Evolutionary conservation across 805 yeast species (phyloP).

Genomic region (Ogataea henricii): DNA sequence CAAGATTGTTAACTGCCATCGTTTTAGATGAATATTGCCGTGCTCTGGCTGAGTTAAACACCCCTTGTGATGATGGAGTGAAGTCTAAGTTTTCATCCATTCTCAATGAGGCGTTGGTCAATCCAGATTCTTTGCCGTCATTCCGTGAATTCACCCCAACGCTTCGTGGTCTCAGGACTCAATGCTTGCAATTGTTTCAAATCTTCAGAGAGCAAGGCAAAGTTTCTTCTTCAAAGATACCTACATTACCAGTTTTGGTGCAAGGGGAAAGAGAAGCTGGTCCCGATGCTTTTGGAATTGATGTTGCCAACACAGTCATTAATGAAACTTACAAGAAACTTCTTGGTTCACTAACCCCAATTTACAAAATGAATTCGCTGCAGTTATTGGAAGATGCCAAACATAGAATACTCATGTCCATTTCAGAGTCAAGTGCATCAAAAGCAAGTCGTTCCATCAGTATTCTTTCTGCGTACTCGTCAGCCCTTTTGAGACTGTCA

Average conservation of each 20-base stretch:
- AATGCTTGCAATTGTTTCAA: constrained; percentile 78
- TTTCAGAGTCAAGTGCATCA: constrained; percentile 64
- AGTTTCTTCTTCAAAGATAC: constrained; percentile 67
- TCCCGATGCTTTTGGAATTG: constrained; percentile 85
- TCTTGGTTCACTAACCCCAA: constrained; percentile 61
- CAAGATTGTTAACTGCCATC: constrained; percentile 69
- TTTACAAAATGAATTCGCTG: constrained; percentile 67
- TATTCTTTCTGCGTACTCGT: constrained; percentile 73
- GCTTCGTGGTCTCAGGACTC: constrained; percentile 79
- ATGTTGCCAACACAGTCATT: constrained; percentile 69
- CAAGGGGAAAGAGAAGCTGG: constrained; percentile 96
- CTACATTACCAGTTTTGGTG: constrained; percentile 83
- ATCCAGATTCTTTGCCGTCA: constrained; percentile 49
- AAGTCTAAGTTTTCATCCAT: constrained; percentile 15
- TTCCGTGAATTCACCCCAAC: constrained; percentile 87
- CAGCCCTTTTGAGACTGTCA: constrained; percentile 63
- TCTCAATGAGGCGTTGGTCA: constrained; percentile 41
- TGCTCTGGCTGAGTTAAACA: constrained; percentile 26
- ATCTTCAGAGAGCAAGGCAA: constrained; percentile 79
- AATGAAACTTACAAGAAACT: constrained; percentile 67
- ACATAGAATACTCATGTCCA: constrained; percentile 63
- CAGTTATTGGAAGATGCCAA: constrained; percentile 79
- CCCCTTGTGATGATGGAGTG: constrained; percentile 12
- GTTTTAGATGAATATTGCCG: constrained; percentile 69
- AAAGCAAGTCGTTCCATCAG: constrained; percentile 53